Evolutionary conservation across 1,139 yeast genomes (phyloP), one percentile per base, ranked within the genome.

Genomic region (Candida tropicalis): DNA sequence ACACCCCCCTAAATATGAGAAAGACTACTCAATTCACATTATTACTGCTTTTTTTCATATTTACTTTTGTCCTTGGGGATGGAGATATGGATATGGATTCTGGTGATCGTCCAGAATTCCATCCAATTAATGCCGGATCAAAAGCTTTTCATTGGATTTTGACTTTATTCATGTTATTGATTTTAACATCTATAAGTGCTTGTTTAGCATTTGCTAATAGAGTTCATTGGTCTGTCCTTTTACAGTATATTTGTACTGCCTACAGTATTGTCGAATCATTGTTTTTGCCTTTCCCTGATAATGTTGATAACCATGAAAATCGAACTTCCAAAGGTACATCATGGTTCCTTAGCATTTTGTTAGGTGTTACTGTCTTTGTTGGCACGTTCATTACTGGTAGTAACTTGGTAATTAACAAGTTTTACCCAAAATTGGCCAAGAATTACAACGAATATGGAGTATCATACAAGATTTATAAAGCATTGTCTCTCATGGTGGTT

Each of bases 141-240:
- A 81, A 79, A 53, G 65, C 84, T 0, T 72, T 82, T 59, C 91
- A 84, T 57, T 84, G 88, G 89, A 59, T 84, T 20, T 43, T 73
- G 23, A 65, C 86, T 0, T 46, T 82, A 24, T 50, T 63, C 1
- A 41, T 78, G 4, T 54, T 81, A 11, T 65, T 83, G 26, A 53
- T 84, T 3, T 16, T 78, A 1, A 87, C 89, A 1, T 80, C 86
- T 0, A 44, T 82, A 3, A 66, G 82, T 1, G 61, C 85, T 1
- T 72, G 71, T 7, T 68, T 79, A 36, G 77, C 84, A 1, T 62
- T 81, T 48, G 86, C 88, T 1, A 73, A 77, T 43, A 64, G 70
- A 39, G 58, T 70, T 37, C 75, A 72, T 41, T 57, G 75, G 43
- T 70, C 84, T 2, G 60, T 79, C 9, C 42, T 73, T 1, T 55